Conservation (phyloP, 345 rosid species). For the Salix koriyanagi region DNA sequence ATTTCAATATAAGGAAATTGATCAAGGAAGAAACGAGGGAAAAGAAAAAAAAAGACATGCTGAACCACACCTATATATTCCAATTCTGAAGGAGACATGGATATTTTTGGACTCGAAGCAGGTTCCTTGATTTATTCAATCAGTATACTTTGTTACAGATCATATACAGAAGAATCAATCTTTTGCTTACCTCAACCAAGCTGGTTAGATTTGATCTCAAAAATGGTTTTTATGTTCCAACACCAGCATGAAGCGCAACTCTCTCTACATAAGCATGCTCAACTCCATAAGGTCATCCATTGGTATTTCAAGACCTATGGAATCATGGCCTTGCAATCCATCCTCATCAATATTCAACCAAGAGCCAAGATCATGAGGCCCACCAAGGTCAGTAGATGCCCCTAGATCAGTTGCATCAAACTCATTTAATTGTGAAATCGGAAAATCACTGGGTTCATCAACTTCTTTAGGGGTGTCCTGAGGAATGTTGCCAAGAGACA, state of each 20-base stretch:
- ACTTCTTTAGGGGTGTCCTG: constrained; percentile 32
- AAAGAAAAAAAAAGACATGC: not conserved
- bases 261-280: constrained; percentile 33
- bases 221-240: not conserved
- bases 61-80: not conserved
- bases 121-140: not conserved
- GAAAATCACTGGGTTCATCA: constrained; percentile 47
- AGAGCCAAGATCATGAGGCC: constrained; percentile 49
- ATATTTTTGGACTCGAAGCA: not conserved
- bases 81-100: not conserved
- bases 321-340: constrained; percentile 66
- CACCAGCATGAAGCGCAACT: not conserved
- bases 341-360: constrained; percentile 69
- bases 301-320: constrained; percentile 78
- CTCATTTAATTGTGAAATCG: constrained; percentile 46
- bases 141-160: not conserved
- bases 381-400: constrained; percentile 29
- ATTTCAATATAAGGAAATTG: not conserved
- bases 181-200: not conserved
- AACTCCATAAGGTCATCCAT: constrained; percentile 80
- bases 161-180: not conserved
- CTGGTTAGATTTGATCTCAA: not conserved
- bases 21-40: not conserved
- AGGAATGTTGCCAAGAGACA: constrained; percentile 10
- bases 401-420: constrained; percentile 50